Percentiles rank a stretch among this genome's conserved stretches.
Conservation (phyloP, 73 alveolate genomes). For the Paramecium biaurelia region DNA sequence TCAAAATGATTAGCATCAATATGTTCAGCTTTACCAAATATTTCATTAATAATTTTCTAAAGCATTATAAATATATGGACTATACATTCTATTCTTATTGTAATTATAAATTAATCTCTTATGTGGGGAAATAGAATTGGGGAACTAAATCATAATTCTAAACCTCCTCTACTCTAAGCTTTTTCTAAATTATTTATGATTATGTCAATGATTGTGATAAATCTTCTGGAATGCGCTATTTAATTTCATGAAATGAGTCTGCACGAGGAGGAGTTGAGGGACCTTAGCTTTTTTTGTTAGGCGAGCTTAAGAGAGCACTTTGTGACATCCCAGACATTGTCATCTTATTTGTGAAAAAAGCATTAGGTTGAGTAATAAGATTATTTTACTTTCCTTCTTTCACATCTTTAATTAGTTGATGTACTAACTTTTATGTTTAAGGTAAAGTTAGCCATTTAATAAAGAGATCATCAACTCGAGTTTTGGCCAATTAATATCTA, state of each 20-base stretch:
- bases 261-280: conserved; percentile 53
- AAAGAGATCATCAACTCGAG: conserved; percentile 34
- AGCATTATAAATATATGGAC: not conserved
- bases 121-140: conserved; percentile 52
- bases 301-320: conserved; percentile 30
- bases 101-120: not conserved
- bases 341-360: conserved; percentile 41
- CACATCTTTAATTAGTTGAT: conserved; percentile 4
- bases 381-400: not conserved
- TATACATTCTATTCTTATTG: conserved; percentile 42
- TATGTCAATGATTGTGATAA: conserved; percentile 11
- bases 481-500: conserved; percentile 34
- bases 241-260: not conserved
- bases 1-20: conserved; percentile 14
- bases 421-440: not conserved
- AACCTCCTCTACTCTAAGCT: not conserved
- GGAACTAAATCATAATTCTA: conserved; percentile 52
- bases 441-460: conserved; percentile 38
- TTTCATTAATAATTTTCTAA: conserved; percentile 53
- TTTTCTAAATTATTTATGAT: not conserved
- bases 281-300: not conserved
- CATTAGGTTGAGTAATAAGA: conserved; percentile 46
- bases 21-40: conserved; percentile 31
- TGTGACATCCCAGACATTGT: conserved; percentile 52
- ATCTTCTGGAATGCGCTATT: not conserved